Evolutionary conservation across 495 filamentous ascomycete species (phyloP).

Genomic region (Podospora pseudocomata): DNA sequence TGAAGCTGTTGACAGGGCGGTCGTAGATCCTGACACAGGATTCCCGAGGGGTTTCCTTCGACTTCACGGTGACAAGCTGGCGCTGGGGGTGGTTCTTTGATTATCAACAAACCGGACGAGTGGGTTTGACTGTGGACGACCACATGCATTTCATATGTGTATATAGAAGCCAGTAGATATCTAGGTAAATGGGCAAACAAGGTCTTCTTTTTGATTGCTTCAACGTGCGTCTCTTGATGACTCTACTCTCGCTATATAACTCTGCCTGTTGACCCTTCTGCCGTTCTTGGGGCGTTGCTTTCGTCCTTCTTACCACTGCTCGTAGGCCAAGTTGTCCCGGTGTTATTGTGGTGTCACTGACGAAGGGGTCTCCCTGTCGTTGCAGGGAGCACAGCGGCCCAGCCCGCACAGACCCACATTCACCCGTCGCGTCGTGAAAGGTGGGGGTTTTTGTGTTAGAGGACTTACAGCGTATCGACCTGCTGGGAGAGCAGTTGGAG

Average conservation of each 20-base stretch:
- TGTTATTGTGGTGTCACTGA: background rate
- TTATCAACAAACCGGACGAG: background rate
- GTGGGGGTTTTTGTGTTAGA: background rate
- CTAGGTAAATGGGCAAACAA: background rate
- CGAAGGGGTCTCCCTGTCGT: background rate
- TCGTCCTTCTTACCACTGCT: too few species aligned
- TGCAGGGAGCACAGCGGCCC: background rate
- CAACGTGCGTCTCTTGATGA: background rate
- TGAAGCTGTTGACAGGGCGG: constrained; percentile 22
- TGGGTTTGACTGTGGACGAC: background rate
- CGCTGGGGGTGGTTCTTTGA: background rate
- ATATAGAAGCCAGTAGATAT: background rate
- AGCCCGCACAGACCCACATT: background rate
- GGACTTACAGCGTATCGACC: background rate
- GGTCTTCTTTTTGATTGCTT: background rate
- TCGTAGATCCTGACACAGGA: background rate
- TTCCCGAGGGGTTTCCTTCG: background rate
- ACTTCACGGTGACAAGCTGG: background rate
- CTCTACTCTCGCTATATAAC: background rate
- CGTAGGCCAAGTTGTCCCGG: background rate
- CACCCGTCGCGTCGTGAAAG: background rate
- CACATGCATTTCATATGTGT: background rate
- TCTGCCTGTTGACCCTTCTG: too few species aligned
- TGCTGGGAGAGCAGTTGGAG: background rate
- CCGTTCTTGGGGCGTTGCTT: too few species aligned